Evolutionary conservation across 352 stramenopile species (phyloP), one percentile per base, ranked within the genome.

Genomic region (Pythium coloratum): DNA sequence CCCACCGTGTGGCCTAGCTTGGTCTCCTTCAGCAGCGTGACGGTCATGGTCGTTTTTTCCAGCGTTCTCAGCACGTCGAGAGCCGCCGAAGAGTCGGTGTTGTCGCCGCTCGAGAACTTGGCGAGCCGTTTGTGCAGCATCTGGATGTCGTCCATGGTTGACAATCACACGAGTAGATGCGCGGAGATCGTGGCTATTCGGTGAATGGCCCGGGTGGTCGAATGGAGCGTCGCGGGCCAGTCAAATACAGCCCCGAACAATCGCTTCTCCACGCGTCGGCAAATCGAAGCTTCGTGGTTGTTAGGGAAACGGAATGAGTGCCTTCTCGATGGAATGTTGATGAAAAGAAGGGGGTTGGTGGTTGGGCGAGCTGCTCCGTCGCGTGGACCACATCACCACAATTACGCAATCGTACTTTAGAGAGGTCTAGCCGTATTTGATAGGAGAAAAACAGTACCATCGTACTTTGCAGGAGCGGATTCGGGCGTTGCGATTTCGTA

Each of bases 1-100:
- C 87, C 86, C 36, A 96, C 80, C 20, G 86, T 95, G 66, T 93
- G 83, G 50, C 86, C 86, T 32, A 95, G 71, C 67, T 93, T 92
- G 47, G 86, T 95, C 63, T 95, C 86, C 68, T 93, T 95, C 36
- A 95, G 77, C 54, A 95, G 77, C 18, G 66, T 67, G 49, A 90
- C 80, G 40, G 84, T 95, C 42, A 95, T 72, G 13, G 62, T 64
- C 7, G 72, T 73, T 50, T 79, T 77, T 61, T 93, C 83, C 33
- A 95, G 74, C 30, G 69, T 75, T 20, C 81, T 78, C 61, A 95
- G 72, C 56, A 87, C 70, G 26, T 92, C 84, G 53, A 94, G 70
- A 34, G 69, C 82, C 57, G 86, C 81, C 62, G 55, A 56, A 50
- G 82, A 71, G 76, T 93, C 84, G 46, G 73, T 81, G 58, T 70